Percentiles rank a stretch among this genome's conserved stretches.
These are phyloP conservation scores for Mimosa bimucronata DNA, from an alignment of 306 rosid species.

Conservation along the genomic window DNA sequence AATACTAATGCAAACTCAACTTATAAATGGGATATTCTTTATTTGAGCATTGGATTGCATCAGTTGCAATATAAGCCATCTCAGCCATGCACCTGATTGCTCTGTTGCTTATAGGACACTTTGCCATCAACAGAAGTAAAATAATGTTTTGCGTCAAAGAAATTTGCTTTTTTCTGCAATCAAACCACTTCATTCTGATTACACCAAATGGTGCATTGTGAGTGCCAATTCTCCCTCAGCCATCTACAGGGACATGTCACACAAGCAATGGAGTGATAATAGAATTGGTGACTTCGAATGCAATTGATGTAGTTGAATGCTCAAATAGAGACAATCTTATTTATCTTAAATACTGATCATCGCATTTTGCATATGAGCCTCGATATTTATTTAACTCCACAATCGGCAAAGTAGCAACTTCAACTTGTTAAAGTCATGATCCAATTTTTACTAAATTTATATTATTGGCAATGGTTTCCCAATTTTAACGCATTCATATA, in stretches of 20 bases:
- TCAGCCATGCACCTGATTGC: background rate
- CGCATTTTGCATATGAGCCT: conserved; percentile 2
- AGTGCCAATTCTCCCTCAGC: background rate
- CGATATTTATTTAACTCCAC: conserved; percentile 18
- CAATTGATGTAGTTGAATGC: background rate
- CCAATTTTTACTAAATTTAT: background rate
- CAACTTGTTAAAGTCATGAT: conserved; percentile 1
- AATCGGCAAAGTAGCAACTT: conserved; percentile 7
- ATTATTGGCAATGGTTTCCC: conserved; percentile 11
- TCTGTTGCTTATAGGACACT: background rate
- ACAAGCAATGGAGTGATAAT: background rate
- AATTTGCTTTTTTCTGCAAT: background rate
- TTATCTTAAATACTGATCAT: conserved; percentile 12
- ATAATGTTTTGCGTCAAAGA: background rate
- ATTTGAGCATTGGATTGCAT: conserved; percentile 5
- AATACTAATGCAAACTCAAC: background rate
- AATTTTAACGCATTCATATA: background rate
- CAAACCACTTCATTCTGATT: background rate
- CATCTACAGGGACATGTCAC: background rate
- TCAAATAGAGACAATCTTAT: background rate
- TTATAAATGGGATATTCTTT: background rate
- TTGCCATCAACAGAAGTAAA: background rate
- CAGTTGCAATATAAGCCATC: background rate
- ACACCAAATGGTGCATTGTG: background rate
- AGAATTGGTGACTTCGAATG: background rate